These are phyloP conservation scores for Teunomyces lycoperdinae DNA, from an alignment of 805 yeast genomes.

Conservation along the genomic window DNA sequence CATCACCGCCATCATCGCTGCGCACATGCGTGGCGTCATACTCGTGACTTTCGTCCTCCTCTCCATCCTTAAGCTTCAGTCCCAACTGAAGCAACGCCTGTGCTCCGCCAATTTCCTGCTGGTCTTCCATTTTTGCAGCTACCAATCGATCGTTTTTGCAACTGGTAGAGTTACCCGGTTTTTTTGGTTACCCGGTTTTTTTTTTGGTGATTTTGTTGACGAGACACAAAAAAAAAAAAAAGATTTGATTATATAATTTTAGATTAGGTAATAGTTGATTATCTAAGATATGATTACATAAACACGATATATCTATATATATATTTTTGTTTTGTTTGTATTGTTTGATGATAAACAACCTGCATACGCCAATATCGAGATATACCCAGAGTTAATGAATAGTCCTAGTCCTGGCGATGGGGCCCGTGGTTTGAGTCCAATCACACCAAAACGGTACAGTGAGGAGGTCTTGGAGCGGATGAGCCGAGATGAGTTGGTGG, in stretches of 20 bases:
- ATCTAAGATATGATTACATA: too few relatives aligned
- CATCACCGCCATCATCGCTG: conserved; percentile 10
- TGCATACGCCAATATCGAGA: background rate
- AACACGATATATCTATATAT: too few relatives aligned
- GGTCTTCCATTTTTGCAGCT: conserved; percentile 25
- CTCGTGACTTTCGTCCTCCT: conserved; percentile 1
- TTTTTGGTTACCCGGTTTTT: background rate
- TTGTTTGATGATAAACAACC: background rate
- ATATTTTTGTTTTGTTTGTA: background rate
- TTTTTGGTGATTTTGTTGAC: too few relatives aligned
- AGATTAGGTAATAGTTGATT: too few relatives aligned
- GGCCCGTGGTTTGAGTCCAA: conserved; percentile 4
- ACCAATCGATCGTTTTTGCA: background rate
- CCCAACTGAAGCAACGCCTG: conserved; percentile 44
- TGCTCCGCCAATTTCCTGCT: conserved; percentile 46
- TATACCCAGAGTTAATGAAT: conserved; percentile 5
- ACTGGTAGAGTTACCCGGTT: conserved; percentile 10
- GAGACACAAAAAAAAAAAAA: too few relatives aligned
- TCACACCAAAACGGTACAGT: conserved; percentile 11
- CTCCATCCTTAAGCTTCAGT: conserved; percentile 23
- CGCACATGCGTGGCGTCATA: background rate
- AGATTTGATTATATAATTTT: too few relatives aligned
- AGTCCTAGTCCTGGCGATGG: conserved; percentile 10
- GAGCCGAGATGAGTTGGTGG: conserved; percentile 20
- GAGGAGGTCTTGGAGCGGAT: conserved; percentile 7